Evolutionary conservation across 108 stramenopile species (phyloP).

Genomic region (Bacterosira constricta): DNA sequence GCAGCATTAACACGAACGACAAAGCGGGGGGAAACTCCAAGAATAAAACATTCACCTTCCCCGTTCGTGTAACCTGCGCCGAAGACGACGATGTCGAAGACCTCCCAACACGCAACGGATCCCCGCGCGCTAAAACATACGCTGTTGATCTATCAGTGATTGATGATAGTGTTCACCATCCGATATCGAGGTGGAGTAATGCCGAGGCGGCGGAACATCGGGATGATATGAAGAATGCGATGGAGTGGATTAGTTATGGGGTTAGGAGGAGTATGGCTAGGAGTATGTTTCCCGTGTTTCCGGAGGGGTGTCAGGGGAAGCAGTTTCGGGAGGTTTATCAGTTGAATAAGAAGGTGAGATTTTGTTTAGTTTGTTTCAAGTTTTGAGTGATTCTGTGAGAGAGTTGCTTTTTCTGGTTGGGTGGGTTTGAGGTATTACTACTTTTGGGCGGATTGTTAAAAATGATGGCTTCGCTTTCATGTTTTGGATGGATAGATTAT

Average conservation of each 20-base stretch:
- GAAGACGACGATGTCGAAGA: constrained; percentile 40
- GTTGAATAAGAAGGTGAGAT: constrained; percentile 87
- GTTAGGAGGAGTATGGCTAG: constrained; percentile 72
- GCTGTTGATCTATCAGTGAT: constrained; percentile 46
- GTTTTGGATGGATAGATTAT: too few species aligned
- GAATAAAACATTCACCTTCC: constrained; percentile 44
- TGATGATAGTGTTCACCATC: constrained; percentile 41
- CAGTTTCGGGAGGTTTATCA: constrained; percentile 88
- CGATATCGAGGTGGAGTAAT: constrained; percentile 29
- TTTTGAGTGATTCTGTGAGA: too few species aligned
- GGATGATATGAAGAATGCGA: constrained; percentile 46
- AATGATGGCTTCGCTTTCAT: too few species aligned
- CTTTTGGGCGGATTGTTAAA: too few species aligned
- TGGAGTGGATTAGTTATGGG: constrained; percentile 53
- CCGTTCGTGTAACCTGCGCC: constrained; percentile 46
- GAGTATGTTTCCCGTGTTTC: constrained; percentile 85
- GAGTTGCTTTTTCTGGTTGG: too few species aligned
- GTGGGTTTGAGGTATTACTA: too few species aligned
- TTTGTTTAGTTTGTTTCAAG: too few species aligned
- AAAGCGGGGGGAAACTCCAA: constrained; percentile 2
- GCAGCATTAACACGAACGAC: too few species aligned
- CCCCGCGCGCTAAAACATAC: constrained; percentile 39
- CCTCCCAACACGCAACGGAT: neutral
- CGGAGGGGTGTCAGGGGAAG: constrained; percentile 82
- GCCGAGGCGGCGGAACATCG: constrained; percentile 37